Evolutionary conservation across 2,329 filamentous ascomycete species (phyloP), one percentile per base, ranked within the genome.

Genomic region (Lasiodiplodia sp.): DNA sequence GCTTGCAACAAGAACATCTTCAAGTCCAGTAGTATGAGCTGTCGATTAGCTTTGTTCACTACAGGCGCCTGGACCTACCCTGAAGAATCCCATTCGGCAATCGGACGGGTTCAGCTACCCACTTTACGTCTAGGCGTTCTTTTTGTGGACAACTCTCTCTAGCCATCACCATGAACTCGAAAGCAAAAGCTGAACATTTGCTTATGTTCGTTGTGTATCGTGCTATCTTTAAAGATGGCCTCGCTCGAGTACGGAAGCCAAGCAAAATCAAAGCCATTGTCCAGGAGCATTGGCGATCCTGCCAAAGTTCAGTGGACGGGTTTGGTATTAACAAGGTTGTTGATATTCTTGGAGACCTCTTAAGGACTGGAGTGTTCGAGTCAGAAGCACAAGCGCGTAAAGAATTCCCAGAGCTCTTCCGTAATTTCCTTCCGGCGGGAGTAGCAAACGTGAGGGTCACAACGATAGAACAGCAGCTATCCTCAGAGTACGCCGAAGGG

Each of bases 211-310:
- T 56, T 34, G 52, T 37, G 2, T 56, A 34, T 56, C 52, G 52
- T 56, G 52, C 25, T 56, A 34, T 56, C 52, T 56, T 56, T 31
- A n/a, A 4, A 28, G 52, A 37, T 56, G 25, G 25, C 52, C 52
- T 56, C 28, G 52, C 52, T 56, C 52, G 52, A 56, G 28, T 56
- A 18, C 52, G 52, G 25, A 56, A 56, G 52, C 52, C 52, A 56
- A 56, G 18, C 52, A 56, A 56, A 56, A 37, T 56, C 52, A 31
- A 56, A 7, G 23, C 52, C 28, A 56, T 56, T 56, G 52, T 56
- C 52, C 25, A 56, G 52, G 25, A 31, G 52, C 52, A 56, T 56
- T 56, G 52, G 52, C 25, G 12, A 37, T 37, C 28, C 25, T 56
- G 28, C 52, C 12, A 56, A 56, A 37, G 52, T n/a, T 56, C 28